Percentiles rank a stretch among this genome's conserved stretches.
Evolutionary conservation across 345 rosid species (phyloP).

Genomic region (Chamaenerion angustifolium): DNA sequence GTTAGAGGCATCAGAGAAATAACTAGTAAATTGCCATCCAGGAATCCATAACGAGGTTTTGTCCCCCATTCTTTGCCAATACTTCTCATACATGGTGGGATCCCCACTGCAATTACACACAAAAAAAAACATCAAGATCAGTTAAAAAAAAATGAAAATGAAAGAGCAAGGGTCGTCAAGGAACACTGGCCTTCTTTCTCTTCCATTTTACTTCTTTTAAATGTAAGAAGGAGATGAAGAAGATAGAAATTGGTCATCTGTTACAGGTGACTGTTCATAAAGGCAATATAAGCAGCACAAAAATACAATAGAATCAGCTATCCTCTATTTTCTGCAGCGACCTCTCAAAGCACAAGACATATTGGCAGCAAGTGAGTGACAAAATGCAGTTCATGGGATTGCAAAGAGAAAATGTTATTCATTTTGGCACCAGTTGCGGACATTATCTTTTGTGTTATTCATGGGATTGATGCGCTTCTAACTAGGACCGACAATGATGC

Average conservation of each 20-base stretch:
- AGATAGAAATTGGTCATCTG: too few relatives aligned
- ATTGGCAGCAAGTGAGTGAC: slow-evolving; percentile 4
- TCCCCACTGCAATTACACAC: slow-evolving; percentile 49
- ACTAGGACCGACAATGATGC: too few relatives aligned
- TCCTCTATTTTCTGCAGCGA: neutral
- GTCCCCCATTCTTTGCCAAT: slow-evolving; percentile 62
- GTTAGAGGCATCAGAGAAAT: slow-evolving; percentile 52
- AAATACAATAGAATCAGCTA: too few relatives aligned
- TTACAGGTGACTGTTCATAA: too few relatives aligned
- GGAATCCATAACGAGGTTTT: slow-evolving; percentile 54
- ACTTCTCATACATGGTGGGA: slow-evolving; percentile 75
- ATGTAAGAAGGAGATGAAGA: too few relatives aligned
- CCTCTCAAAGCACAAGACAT: neutral
- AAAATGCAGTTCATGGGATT: too few relatives aligned
- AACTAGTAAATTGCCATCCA: slow-evolving; percentile 83
- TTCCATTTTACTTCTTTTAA: too few relatives aligned
- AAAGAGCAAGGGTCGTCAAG: neutral
- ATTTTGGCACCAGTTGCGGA: slow-evolving; percentile 1
- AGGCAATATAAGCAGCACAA: too few relatives aligned
- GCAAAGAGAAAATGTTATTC: neutral
- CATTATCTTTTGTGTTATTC: neutral
- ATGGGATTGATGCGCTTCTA: neutral
- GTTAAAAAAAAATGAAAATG: neutral
- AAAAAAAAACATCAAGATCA: neutral
- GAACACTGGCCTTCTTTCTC: too few relatives aligned